Evolutionary conservation across 345 rosid species (phyloP).

Genomic region (Lagerstroemia speciosa): DNA sequence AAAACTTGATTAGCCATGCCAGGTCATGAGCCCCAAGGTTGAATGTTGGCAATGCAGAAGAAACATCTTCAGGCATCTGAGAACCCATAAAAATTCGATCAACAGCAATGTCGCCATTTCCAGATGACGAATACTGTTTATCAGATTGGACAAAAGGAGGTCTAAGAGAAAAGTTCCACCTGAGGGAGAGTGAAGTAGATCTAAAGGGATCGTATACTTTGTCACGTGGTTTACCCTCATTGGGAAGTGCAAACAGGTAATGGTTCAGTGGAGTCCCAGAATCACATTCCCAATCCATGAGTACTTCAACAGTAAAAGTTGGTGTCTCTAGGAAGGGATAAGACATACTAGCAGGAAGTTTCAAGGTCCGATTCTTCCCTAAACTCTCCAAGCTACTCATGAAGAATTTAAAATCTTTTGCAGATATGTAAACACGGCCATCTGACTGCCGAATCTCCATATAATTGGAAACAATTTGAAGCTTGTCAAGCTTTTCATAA

Average conservation of each 20-base stretch:
- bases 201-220: conserved; percentile 85
- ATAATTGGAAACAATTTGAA: conserved; percentile 51
- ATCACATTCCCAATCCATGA: conserved; percentile 89
- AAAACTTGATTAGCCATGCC: conserved; percentile 80
- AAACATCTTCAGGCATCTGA: conserved; percentile 34
- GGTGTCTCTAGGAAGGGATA: conserved; percentile 72
- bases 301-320: conserved; percentile 66
- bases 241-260: conserved; percentile 83
- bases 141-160: conserved; percentile 30
- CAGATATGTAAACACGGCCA: conserved; percentile 66
- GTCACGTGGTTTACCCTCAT: conserved; percentile 74
- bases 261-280: conserved; percentile 87
- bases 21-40: conserved; percentile 94
- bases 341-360: conserved; percentile 44
- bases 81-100: conserved; percentile 17
- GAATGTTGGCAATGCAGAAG: conserved; percentile 43
- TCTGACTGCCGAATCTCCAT: conserved; percentile 93
- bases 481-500: conserved; percentile 87
- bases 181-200: conserved; percentile 88
- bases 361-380: conserved; percentile 50
- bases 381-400: conserved; percentile 87
- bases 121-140: conserved; percentile 33
- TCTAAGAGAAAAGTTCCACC: conserved; percentile 82
- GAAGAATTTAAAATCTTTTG: conserved; percentile 68
- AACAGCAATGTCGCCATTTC: conserved; percentile 21